Percentiles rank a stretch among this genome's conserved stretches.
These are phyloP conservation scores for Incumbomyces delicatus DNA, from an alignment of 2,329 filamentous ascomycete species.

Conservation along the genomic window DNA sequence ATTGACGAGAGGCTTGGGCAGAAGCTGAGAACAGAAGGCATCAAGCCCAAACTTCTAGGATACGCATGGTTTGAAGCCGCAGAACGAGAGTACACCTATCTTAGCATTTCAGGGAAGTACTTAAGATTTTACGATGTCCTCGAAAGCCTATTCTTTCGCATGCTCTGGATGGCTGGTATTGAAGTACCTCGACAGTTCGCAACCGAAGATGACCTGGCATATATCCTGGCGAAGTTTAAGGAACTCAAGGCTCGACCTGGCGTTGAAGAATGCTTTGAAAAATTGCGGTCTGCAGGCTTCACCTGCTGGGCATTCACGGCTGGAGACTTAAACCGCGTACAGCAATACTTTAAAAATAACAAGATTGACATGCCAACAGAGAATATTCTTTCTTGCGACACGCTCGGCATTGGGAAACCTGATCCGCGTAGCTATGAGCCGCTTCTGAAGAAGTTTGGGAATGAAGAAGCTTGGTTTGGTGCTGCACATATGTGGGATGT, in stretches of 20 bases:
- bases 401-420: conserved; percentile 41
- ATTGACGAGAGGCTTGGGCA: conserved; percentile 31
- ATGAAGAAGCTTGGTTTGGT: conserved; percentile 44
- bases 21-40: conserved; percentile 25
- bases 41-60: conserved; percentile 31
- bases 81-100: conserved; percentile 38
- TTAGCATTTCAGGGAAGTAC: conserved; percentile 33
- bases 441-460: conserved; percentile 26
- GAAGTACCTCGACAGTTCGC: conserved; percentile 30
- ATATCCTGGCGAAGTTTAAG: conserved; percentile 28
- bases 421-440: conserved; percentile 38
- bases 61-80: conserved; percentile 35
- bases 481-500: conserved; percentile 54
- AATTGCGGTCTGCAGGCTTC: conserved; percentile 33
- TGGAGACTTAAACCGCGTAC: conserved; percentile 41
- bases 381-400: conserved; percentile 45
- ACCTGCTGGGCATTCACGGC: conserved; percentile 47
- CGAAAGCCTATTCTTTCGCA: conserved; percentile 34
- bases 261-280: conserved; percentile 29
- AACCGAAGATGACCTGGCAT: conserved; percentile 30
- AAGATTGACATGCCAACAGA: conserved; percentile 37
- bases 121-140: conserved; percentile 30
- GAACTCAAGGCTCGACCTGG: conserved; percentile 27
- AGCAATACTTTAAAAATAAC: conserved; percentile 42
- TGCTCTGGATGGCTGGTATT: conserved; percentile 32